Percentiles rank a stretch among this genome's conserved stretches.
These are phyloP conservation scores for Sporothrix mexicana DNA, from an alignment of 2,329 filamentous ascomycete genomes.

Conservation along the genomic window DNA sequence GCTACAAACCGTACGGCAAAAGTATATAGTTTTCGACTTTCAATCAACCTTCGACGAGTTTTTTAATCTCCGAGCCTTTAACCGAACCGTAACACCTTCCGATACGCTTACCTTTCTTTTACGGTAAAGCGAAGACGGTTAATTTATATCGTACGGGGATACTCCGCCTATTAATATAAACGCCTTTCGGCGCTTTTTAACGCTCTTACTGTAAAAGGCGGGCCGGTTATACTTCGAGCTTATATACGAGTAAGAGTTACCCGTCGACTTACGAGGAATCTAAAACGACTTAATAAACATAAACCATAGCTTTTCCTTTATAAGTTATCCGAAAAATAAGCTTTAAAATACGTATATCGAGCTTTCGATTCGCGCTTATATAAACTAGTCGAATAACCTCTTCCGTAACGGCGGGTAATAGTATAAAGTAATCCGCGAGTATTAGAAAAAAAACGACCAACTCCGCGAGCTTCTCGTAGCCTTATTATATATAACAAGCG, in stretches of 20 bases:
- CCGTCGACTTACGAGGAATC: neutral
- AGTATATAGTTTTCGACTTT: neutral
- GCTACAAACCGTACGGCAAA: neutral
- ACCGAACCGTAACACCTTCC: neutral
- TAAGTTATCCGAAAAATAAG: neutral
- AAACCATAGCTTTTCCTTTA: neutral
- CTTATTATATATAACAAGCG: neutral
- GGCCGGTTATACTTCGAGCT: conserved; percentile 6
- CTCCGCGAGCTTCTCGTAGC: neutral
- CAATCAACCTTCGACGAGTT: neutral
- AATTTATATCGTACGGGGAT: neutral
- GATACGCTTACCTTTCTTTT: neutral
- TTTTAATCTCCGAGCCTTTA: neutral
- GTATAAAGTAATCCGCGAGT: neutral
- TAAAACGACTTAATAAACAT: neutral
- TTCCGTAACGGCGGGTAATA: neutral
- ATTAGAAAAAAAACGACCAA: neutral
- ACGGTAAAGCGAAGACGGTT: neutral
- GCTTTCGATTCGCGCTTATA: neutral
- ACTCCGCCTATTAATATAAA: neutral
- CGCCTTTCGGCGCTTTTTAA: neutral
- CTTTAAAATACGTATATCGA: neutral
- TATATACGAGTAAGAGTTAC: neutral
- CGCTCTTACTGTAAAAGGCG: neutral
- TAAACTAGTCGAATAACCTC: neutral